phyloP scores from a whole-genome alignment of 495 filamentous ascomycete genomes.

The Xylaria curta region DNA sequence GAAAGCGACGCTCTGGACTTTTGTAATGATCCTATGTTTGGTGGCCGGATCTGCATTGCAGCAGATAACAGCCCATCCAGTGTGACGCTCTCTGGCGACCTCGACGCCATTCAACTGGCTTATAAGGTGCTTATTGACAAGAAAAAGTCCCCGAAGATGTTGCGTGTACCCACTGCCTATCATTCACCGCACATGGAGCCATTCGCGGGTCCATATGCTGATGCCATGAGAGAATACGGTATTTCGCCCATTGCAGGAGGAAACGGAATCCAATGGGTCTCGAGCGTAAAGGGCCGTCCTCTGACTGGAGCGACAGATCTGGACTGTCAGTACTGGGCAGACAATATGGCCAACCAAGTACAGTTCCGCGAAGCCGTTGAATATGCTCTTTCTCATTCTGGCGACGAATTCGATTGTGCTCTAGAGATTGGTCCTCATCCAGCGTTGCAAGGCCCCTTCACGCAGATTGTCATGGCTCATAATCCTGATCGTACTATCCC shows the following conservation, averaged over 20 bases:
- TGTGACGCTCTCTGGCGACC: constrained; percentile 52
- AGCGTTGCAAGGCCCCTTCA: constrained; percentile 55
- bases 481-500: constrained; percentile 32
- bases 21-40: constrained; percentile 38
- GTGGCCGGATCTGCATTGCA: constrained; percentile 43
- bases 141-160: constrained; percentile 47
- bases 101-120: constrained; percentile 46
- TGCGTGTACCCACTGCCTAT: constrained; percentile 63
- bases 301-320: constrained; percentile 33
- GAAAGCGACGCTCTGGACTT: constrained; percentile 44
- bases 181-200: constrained; percentile 66
- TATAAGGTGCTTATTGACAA: constrained; percentile 39
- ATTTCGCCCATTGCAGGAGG: constrained; percentile 32
- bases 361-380: constrained; percentile 61
- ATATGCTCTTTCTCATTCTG: constrained; percentile 41
- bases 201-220: constrained; percentile 49
- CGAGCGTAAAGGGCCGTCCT: constrained; percentile 43
- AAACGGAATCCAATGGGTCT: constrained; percentile 45
- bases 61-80: constrained; percentile 49
- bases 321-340: constrained; percentile 58
- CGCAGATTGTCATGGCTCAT: constrained; percentile 47
- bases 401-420: constrained; percentile 46
- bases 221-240: constrained; percentile 36
- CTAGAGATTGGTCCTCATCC: constrained; percentile 67
- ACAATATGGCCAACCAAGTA: constrained; percentile 65